Conservation (phyloP, 108 stramenopile species). For the Mediolabrus comicus region DNA sequence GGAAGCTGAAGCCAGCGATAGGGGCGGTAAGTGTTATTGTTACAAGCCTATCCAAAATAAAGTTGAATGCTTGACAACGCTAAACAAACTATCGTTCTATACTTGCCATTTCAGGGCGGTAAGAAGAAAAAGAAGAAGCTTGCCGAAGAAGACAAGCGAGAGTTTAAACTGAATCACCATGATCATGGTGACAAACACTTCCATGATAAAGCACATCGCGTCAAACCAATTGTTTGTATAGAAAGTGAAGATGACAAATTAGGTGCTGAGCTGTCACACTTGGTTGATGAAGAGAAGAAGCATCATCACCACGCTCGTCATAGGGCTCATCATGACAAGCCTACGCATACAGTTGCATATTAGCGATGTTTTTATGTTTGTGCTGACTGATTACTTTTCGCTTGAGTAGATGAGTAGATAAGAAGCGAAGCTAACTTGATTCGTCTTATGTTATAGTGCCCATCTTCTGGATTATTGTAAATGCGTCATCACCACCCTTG, state of each 20-base stretch:
- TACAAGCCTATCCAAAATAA: too few relatives aligned
- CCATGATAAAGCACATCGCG: background rate
- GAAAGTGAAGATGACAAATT: background rate
- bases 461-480: conserved; percentile 25
- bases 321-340: background rate
- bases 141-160: background rate
- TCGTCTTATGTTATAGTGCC: background rate
- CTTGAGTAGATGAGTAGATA: too few relatives aligned
- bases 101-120: too few relatives aligned
- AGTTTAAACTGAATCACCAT: background rate
- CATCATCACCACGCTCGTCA: background rate
- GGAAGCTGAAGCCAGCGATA: background rate
- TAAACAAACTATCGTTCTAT: too few relatives aligned
- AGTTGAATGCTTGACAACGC: too few relatives aligned
- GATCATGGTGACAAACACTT: background rate
- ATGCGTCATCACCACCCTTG: conserved; percentile 31
- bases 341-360: background rate
- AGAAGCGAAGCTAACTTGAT: too few relatives aligned
- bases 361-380: too few relatives aligned
- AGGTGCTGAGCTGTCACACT: background rate
- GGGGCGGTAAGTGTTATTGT: too few relatives aligned
- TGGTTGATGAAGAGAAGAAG: background rate
- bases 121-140: background rate
- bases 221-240: background rate
- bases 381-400: background rate